A percentile compares a stretch with the other conserved stretches of the same genome.
phyloP scores from a whole-genome alignment of 306 rosid species.

The Arachis hypogaea region DNA sequence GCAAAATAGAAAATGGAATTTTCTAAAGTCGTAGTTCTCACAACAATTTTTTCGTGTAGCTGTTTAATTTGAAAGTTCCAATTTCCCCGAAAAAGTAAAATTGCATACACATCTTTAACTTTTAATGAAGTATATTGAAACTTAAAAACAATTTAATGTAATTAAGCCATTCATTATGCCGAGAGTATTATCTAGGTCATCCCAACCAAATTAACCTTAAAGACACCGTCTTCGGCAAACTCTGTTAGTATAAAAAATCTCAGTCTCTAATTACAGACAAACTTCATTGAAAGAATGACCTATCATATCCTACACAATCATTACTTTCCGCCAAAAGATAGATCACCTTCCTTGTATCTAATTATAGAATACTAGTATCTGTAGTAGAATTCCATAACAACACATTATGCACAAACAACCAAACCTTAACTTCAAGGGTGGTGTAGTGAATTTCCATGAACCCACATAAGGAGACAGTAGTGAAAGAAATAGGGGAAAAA shows the following conservation, averaged over 20 bases:
- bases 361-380: background rate
- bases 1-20: background rate
- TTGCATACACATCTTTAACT: background rate
- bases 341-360: background rate
- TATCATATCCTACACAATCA: background rate
- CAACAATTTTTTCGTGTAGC: conserved; percentile 7
- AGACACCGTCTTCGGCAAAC: background rate
- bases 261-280: background rate
- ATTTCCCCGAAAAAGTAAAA: background rate
- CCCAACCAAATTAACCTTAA: conserved; percentile 6
- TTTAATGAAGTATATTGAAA: background rate
- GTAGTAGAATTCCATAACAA: background rate
- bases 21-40: conserved; percentile 25
- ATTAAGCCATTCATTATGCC: background rate
- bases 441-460: background rate
- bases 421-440: background rate
- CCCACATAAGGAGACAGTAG: background rate
- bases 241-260: background rate
- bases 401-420: background rate
- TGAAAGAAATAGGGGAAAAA: background rate
- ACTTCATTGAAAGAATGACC: background rate
- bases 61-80: background rate
- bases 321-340: background rate
- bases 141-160: background rate
- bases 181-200: background rate